Evolutionary conservation across 208 protist genomes (phyloP), one percentile per base, ranked within the genome.

Genomic region (Jaenimonas drosophilae): DNA sequence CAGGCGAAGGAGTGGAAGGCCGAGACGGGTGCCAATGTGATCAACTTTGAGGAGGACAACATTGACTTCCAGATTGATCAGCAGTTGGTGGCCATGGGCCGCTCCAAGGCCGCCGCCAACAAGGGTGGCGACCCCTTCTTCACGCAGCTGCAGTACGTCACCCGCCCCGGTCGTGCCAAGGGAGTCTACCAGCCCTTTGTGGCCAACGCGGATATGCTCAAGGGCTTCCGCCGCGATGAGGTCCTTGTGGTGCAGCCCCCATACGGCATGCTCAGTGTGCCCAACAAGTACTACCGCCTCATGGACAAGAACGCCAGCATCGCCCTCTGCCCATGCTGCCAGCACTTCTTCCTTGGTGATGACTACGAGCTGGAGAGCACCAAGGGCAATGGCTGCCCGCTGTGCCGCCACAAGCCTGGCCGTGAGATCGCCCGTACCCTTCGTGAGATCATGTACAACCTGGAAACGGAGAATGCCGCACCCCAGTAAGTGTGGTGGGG

Each of bases 291-390:
- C 71, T 97, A 94, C 56, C 75, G 86, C 14, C 51, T 91, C 30
- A 74, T 97, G 64, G 64, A 89, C 25, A 38, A 62, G 3, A 85
- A 86, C 42, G 62, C 78, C 0, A 54, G 50, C n/a, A 78, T 97
- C 36, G 52, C 72, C 3, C 51, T 95, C 19, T 97, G 91, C 60
- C 55, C 59, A 3, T 64, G 72, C n/a, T 97, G 94, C 65, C 87
- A 95, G 59, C 94, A 96, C 68, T 96, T 97, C 54, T 97, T 97
- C 63, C 64, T 77, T 52, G 77, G 70, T 9, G 70, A 73, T 1
- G 88, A 96, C 30, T 96, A 95, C 54, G 91, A 96, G 74, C 70
- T 67, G 24, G 78, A 90, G 60, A 79, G 67, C 49, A 89, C 94
- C 67, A 83, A 92, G 54, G 85, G 82, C 2, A 69, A 57, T 32